Percentiles rank a stretch among this genome's conserved stretches.
These are phyloP conservation scores for Serendipita sp. DNA, from an alignment of 768 basidiomycete genomes.

Conservation along the genomic window DNA sequence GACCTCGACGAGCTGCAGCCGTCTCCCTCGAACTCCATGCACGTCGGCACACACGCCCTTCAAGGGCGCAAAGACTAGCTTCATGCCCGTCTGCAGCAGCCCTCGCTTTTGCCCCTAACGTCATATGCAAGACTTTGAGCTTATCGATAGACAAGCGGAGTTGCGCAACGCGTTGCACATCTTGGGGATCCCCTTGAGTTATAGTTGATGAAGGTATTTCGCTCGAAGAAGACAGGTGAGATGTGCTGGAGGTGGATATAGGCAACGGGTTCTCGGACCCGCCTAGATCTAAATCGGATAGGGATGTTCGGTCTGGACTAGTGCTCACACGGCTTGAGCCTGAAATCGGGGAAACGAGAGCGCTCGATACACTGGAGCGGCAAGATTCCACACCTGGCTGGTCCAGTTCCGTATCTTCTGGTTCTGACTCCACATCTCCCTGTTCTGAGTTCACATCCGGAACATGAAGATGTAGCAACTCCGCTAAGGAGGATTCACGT, in stretches of 20 bases:
- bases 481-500: neutral
- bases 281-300: neutral
- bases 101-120: neutral
- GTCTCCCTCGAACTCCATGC: neutral
- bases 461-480: no score
- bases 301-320: neutral
- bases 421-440: no score
- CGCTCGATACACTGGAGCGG: neutral
- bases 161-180: neutral
- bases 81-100: neutral
- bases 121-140: neutral
- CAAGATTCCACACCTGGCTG: neutral
- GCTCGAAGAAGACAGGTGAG: neutral
- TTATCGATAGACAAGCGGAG: neutral
- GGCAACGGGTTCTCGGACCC: neutral
- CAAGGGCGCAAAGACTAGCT: neutral
- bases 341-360: neutral
- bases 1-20: neutral
- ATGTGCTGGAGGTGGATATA: neutral
- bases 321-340: neutral
- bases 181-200: neutral
- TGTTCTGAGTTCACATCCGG: neutral
- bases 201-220: neutral
- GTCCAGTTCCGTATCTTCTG: no score
- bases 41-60: neutral